A percentile compares a stretch with the other conserved stretches of the same genome.
These are phyloP conservation scores for Aspergillus ustus DNA, from an alignment of 2,329 filamentous ascomycete genomes.

Conservation along the genomic window DNA sequence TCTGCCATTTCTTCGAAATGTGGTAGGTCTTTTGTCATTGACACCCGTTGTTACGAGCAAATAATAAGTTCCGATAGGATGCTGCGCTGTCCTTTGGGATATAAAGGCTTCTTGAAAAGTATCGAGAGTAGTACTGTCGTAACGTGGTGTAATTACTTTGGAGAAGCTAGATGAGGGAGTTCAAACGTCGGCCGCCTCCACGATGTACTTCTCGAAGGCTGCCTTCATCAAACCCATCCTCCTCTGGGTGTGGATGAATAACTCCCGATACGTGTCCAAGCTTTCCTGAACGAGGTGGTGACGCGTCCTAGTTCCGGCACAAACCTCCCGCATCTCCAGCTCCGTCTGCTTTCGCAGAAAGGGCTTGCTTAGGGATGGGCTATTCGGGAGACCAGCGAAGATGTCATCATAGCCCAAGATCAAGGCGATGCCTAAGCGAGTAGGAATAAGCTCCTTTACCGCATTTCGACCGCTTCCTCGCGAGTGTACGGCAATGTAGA, in stretches of 20 bases:
- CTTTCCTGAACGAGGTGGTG: conserved; percentile 79
- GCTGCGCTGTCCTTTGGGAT: not conserved
- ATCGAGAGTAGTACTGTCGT: not conserved
- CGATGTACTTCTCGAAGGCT: conserved; percentile 63
- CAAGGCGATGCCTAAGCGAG: conserved; percentile 84
- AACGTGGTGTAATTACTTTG: not conserved
- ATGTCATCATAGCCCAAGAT: conserved; percentile 95
- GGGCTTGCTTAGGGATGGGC: conserved; percentile 82
- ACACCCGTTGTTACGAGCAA: not conserved
- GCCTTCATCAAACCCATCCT: conserved; percentile 68
- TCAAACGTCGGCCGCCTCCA: conserved; percentile 39
- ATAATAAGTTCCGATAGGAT: not conserved
- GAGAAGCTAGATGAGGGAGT: not conserved
- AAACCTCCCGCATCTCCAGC: conserved; percentile 93
- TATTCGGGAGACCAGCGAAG: conserved; percentile 73
- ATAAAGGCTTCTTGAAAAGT: not conserved
- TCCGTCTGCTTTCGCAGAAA: conserved; percentile 99
- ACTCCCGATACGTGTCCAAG: conserved; percentile 81
- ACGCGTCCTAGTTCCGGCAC: conserved; percentile 78
- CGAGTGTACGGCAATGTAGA: conserved; percentile 76
- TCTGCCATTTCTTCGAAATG: not conserved
- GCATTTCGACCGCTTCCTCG: conserved; percentile 53
- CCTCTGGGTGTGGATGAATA: conserved; percentile 81
- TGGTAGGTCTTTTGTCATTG: not conserved
- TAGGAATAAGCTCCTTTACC: conserved; percentile 89